Evolutionary conservation across 1,139 yeast genomes (phyloP).

Genomic region (Sugiyamaella japonica): DNA sequence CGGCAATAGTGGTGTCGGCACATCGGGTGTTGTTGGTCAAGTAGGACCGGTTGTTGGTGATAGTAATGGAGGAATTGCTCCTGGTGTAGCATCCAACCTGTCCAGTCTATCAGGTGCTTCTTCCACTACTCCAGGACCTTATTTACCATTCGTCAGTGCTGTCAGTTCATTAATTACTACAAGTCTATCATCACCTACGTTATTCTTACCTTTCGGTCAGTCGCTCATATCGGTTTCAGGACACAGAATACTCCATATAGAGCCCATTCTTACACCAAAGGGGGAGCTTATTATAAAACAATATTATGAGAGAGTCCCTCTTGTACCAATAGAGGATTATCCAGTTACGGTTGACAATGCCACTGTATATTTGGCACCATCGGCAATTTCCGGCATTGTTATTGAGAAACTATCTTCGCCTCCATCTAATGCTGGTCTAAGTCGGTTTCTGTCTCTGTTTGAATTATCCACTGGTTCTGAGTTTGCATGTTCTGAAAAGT

Average conservation of each 20-base stretch:
- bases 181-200: slow-evolving; percentile 49
- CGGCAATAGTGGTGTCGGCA: background rate
- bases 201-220: slow-evolving; percentile 47
- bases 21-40: slow-evolving; percentile 1
- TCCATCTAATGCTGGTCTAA: slow-evolving; percentile 2
- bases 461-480: slow-evolving; percentile 15
- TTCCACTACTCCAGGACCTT: slow-evolving; percentile 43
- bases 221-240: slow-evolving; percentile 25
- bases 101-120: slow-evolving; percentile 27
- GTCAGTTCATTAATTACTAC: slow-evolving; percentile 54
- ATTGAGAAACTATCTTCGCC: slow-evolving; percentile 21
- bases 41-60: slow-evolving; percentile 1
- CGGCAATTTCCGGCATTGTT: slow-evolving; percentile 29
- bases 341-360: background rate
- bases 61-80: background rate
- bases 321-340: background rate
- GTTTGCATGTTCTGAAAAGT: slow-evolving; percentile 17
- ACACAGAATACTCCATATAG: slow-evolving; percentile 31
- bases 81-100: background rate
- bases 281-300: slow-evolving; percentile 38
- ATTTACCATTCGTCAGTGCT: slow-evolving; percentile 61
- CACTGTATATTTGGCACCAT: slow-evolving; percentile 7
- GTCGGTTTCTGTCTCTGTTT: slow-evolving; percentile 8
- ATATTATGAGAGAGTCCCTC: slow-evolving; percentile 28
- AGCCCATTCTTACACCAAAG: slow-evolving; percentile 40